Evolutionary conservation across 306 rosid genomes (phyloP).

Genomic region (Luffa aegyptiaca): DNA sequence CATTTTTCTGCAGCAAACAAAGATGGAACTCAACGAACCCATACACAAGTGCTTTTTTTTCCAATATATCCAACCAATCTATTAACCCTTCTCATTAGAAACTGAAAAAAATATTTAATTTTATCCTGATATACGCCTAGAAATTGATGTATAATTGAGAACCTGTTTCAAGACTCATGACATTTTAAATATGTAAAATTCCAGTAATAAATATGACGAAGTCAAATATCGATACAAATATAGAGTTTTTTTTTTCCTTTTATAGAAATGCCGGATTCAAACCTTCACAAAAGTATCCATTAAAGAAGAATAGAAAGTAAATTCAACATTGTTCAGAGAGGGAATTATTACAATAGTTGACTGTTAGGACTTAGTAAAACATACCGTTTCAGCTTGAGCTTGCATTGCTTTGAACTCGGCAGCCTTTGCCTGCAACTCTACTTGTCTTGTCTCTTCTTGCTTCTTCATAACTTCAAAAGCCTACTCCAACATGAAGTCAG

Average conservation of each 20-base stretch:
- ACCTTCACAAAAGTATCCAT: background rate
- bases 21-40: background rate
- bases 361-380: background rate
- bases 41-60: background rate
- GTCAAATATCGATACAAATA: background rate
- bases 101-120: background rate
- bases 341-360: background rate
- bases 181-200: background rate
- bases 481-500: slow-evolving; percentile 20
- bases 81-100: background rate
- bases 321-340: background rate
- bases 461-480: slow-evolving; percentile 53
- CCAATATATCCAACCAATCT: background rate
- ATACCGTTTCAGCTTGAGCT: slow-evolving; percentile 75
- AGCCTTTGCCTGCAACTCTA: slow-evolving; percentile 54
- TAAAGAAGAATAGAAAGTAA: background rate
- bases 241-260: background rate
- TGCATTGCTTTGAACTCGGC: slow-evolving; percentile 62
- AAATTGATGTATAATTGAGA: background rate
- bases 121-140: background rate
- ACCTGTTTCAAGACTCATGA: background rate
- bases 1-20: background rate
- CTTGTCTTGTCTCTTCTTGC: slow-evolving; percentile 71
- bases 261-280: background rate
- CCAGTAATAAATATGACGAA: background rate